These are phyloP conservation scores for Asterophora lycoperdoides DNA, from an alignment of 768 basidiomycete species.

Conservation along the genomic window DNA sequence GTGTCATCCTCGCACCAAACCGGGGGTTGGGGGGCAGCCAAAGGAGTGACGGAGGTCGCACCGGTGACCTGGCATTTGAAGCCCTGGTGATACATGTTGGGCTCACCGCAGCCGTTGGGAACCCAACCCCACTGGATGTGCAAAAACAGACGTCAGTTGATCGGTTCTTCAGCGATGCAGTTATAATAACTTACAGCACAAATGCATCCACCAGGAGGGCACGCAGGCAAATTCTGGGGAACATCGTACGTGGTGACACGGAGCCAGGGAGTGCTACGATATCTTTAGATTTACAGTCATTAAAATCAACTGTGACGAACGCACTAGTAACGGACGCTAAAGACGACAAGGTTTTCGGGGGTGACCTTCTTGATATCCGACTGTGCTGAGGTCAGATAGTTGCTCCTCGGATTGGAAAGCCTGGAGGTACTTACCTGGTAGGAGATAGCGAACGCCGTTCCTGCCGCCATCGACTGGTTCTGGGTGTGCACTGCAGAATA, in stretches of 20 bases:
- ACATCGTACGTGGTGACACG: conserved; percentile 43
- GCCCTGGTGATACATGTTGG: too few species aligned
- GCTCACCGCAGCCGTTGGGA: conserved; percentile 46
- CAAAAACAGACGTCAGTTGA: conserved; percentile 3
- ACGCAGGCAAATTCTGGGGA: conserved; percentile 45
- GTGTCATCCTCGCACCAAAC: conserved; percentile 50
- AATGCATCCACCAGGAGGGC: conserved; percentile 47
- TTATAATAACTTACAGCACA: conserved; percentile 40
- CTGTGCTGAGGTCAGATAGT: conserved; percentile 23
- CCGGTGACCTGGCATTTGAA: conserved; percentile 47
- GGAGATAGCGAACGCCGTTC: too few species aligned
- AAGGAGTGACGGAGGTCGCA: conserved; percentile 33
- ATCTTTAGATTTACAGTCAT: neutral
- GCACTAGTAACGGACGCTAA: conserved; percentile 46
- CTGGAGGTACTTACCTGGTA: conserved; percentile 26
- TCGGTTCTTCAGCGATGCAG: neutral
- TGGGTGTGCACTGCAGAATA: conserved; percentile 44
- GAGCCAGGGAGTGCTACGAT: conserved; percentile 48
- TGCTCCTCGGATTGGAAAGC: too few species aligned
- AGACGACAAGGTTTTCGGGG: conserved; percentile 49
- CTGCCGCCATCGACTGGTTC: conserved; percentile 43
- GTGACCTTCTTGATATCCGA: too few species aligned
- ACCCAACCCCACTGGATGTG: conserved; percentile 52
- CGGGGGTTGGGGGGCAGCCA: conserved; percentile 41
- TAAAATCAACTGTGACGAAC: conserved; percentile 17